Evolutionary conservation across 2,329 filamentous ascomycete genomes (phyloP).

Genomic region (Colletotrichum salicis): DNA sequence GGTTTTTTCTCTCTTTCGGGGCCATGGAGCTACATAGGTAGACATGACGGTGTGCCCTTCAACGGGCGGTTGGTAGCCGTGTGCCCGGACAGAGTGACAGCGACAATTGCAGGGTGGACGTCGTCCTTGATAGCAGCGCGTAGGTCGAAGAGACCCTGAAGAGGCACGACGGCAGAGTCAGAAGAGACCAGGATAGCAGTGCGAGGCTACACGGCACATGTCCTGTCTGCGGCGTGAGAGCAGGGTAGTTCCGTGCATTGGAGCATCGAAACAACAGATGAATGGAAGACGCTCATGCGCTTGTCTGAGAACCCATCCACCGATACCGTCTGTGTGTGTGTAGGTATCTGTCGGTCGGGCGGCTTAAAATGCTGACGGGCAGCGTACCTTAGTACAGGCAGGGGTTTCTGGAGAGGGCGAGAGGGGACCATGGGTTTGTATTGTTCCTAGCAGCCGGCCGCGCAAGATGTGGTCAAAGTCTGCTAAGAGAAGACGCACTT

Average conservation of each 20-base stretch:
- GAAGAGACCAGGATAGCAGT: slow-evolving; percentile 8
- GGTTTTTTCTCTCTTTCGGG: neutral
- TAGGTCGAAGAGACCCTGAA: slow-evolving; percentile 14
- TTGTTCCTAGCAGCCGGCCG: slow-evolving; percentile 3
- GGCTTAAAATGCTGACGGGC: slow-evolving; percentile 18
- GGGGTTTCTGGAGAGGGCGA: neutral
- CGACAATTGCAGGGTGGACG: neutral
- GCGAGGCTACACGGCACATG: neutral
- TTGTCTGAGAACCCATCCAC: slow-evolving; percentile 24
- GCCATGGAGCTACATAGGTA: neutral
- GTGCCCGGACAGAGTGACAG: slow-evolving; percentile 22
- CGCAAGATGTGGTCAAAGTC: neutral
- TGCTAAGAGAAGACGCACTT: slow-evolving; percentile 3
- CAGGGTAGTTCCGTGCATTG: slow-evolving; percentile 22
- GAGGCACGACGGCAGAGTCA: slow-evolving; percentile 3
- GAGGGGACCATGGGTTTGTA: neutral
- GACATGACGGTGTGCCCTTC: neutral
- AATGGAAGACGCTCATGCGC: slow-evolving; percentile 27
- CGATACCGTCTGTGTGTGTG: neutral
- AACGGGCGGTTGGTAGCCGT: slow-evolving; percentile 2
- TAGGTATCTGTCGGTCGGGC: neutral
- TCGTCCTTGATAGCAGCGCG: neutral
- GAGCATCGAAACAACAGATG: slow-evolving; percentile 27
- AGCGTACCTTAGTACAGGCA: neutral
- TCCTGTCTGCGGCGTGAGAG: neutral